Evolutionary conservation across 2,329 filamentous ascomycete genomes (phyloP).

Genomic region (Sphaerulina vaccinii): DNA sequence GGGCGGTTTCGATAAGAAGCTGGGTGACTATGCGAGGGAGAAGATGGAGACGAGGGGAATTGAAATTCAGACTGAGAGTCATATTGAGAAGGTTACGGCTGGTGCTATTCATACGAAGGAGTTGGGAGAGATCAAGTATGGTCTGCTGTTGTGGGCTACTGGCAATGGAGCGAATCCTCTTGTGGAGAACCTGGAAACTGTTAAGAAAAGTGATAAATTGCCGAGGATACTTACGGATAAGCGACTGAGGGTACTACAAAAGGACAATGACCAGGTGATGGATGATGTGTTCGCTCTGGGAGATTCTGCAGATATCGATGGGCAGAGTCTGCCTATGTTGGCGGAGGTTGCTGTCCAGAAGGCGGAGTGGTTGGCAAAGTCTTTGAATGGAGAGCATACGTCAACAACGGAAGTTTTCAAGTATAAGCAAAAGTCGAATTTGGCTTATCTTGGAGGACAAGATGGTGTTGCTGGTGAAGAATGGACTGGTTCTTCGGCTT

Average conservation of each 20-base stretch:
- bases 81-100: constrained; percentile 40
- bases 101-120: constrained; percentile 40
- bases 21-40: constrained; percentile 45
- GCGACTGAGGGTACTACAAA: constrained; percentile 32
- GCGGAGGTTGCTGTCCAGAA: constrained; percentile 44
- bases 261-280: constrained; percentile 29
- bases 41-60: constrained; percentile 40
- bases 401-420: constrained; percentile 33
- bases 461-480: constrained; percentile 45
- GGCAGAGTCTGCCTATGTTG: constrained; percentile 37
- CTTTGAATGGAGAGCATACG: constrained; percentile 27
- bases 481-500: constrained; percentile 46
- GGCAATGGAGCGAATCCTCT: constrained; percentile 40
- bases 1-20: constrained; percentile 42
- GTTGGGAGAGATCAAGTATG: constrained; percentile 38
- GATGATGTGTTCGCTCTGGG: constrained; percentile 38
- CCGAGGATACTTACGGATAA: constrained; percentile 40
- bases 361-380: constrained; percentile 38
- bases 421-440: constrained; percentile 40
- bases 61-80: constrained; percentile 41
- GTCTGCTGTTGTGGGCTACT: constrained; percentile 43
- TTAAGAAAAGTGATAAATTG: constrained; percentile 37
- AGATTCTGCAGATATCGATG: constrained; percentile 43
- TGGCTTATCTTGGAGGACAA: constrained; percentile 44
- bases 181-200: constrained; percentile 36